These are phyloP conservation scores for Solanum ossicruentum DNA, from an alignment of 257 asterid species.

Conservation along the genomic window DNA sequence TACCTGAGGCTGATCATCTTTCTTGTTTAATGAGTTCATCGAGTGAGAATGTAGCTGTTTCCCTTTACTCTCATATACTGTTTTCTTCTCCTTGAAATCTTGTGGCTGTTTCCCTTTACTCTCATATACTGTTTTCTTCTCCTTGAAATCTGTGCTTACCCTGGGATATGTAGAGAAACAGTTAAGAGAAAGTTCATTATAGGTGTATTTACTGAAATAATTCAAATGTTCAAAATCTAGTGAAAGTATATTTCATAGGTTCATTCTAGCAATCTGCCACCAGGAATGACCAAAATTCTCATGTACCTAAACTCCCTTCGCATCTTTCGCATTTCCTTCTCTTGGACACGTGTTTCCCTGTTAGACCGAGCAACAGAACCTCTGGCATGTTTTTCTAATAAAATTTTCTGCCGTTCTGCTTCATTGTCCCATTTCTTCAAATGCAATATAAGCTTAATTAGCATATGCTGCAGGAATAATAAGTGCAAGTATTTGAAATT, in stretches of 20 bases:
- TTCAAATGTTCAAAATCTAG: neutral
- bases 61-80: neutral
- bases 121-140: neutral
- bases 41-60: neutral
- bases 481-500: constrained; percentile 1
- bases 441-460: neutral
- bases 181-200: neutral
- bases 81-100: neutral
- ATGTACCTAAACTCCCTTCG: constrained; percentile 36
- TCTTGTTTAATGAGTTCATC: constrained; percentile 2
- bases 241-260: neutral
- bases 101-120: neutral
- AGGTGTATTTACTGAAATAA: neutral
- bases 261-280: neutral
- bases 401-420: constrained; percentile 43
- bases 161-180: neutral
- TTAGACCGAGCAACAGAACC: constrained; percentile 64
- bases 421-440: constrained; percentile 70
- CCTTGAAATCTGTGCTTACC: neutral
- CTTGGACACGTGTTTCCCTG: constrained; percentile 48
- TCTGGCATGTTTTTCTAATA: constrained; percentile 73
- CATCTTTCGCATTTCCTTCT: constrained; percentile 32
- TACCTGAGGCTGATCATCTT: constrained; percentile 2
- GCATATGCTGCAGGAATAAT: neutral
- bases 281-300: neutral